phyloP scores from a whole-genome alignment of 2,329 filamentous ascomycete species.

The Aphanoascus verrucosus region DNA sequence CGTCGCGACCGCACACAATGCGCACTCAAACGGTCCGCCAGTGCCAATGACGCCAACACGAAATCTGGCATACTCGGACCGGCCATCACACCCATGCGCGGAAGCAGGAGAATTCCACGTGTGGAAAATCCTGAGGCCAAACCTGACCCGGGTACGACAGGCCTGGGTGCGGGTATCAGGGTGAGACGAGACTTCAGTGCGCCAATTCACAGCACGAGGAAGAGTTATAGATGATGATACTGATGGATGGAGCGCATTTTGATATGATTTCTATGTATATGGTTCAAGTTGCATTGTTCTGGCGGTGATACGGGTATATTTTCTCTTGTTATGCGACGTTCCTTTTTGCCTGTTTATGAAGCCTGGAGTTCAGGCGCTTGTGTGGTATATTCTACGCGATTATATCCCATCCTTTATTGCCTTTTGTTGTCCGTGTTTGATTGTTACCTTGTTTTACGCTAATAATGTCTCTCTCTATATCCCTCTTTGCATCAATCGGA shows the following conservation, averaged over 20 bases:
- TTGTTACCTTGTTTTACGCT: background rate
- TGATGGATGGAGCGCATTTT: background rate
- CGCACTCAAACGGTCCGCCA: conserved; percentile 31
- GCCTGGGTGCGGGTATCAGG: background rate
- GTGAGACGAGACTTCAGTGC: conserved; percentile 30
- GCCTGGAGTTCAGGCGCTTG: conserved; percentile 4
- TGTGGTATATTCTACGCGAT: background rate
- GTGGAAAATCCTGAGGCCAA: conserved; percentile 22
- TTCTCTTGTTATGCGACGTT: background rate
- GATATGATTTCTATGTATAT: background rate
- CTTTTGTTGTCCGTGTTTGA: background rate
- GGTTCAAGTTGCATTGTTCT: background rate
- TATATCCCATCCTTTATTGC: background rate
- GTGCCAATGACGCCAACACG: conserved; percentile 28
- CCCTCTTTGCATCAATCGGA: background rate
- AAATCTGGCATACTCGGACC: conserved; percentile 16
- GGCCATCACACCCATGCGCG: conserved; percentile 12
- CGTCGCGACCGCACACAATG: conserved; percentile 36
- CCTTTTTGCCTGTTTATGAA: background rate
- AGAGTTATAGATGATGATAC: conserved; percentile 19
- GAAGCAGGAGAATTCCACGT: conserved; percentile 26
- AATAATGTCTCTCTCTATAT: background rate
- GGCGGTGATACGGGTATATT: background rate
- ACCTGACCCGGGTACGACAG: background rate
- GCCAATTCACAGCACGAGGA: conserved; percentile 21